Evolutionary conservation across 208 protist genomes (phyloP).

Genomic region (Wallacemonas rigidus): DNA sequence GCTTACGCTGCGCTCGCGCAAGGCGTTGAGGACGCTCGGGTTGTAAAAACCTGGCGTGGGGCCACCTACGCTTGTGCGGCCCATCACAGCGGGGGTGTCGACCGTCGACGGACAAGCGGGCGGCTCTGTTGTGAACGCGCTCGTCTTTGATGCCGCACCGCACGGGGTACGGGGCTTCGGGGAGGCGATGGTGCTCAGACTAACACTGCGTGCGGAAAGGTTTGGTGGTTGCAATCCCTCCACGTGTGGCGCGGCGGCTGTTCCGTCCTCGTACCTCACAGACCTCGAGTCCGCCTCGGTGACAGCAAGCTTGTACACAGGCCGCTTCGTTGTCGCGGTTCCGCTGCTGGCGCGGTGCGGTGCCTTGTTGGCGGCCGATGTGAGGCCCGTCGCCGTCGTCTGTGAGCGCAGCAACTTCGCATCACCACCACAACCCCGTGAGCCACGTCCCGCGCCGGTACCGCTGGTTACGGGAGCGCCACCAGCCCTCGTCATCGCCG

Average conservation of each 20-base stretch:
- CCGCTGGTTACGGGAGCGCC: background rate
- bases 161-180: constrained; percentile 23
- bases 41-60: constrained; percentile 40
- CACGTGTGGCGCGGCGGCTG: background rate
- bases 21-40: constrained; percentile 33
- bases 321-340: background rate
- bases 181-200: constrained; percentile 14
- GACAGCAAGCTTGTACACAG: background rate
- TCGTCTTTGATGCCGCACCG: constrained; percentile 17
- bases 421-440: background rate
- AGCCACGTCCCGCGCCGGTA: background rate
- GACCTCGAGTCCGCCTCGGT: background rate
- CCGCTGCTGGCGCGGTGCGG: constrained; percentile 2
- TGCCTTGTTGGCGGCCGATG: background rate
- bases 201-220: constrained; percentile 6
- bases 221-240: background rate
- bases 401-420: constrained; percentile 7
- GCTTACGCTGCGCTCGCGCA: constrained; percentile 53
- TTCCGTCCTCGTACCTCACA: too few relatives aligned
- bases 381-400: background rate
- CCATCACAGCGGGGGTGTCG: background rate
- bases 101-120: background rate
- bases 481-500: background rate
- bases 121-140: background rate
- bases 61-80: constrained; percentile 1